Conservation (phyloP, 345 rosid genomes). For the Euphorbia lathyris region DNA sequence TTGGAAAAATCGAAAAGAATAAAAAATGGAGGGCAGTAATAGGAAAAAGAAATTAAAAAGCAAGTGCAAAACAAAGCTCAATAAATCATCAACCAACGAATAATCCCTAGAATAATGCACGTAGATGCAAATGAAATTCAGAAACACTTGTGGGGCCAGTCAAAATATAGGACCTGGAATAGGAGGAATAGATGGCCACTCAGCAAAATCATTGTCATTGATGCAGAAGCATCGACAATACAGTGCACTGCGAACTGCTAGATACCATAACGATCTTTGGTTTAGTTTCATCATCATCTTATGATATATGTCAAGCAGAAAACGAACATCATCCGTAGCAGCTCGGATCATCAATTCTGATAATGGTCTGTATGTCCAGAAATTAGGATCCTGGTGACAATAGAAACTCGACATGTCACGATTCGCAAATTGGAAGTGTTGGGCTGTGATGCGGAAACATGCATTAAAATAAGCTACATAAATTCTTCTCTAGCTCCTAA, state of each 20-base stretch:
- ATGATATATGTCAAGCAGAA: conserved; percentile 69
- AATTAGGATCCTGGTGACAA: conserved; percentile 67
- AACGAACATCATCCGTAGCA: conserved; percentile 96
- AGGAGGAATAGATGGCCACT: conserved; percentile 70
- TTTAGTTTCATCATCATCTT: conserved; percentile 81
- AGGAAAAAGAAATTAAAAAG: neutral
- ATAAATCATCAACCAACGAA: neutral
- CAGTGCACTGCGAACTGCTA: conserved; percentile 74
- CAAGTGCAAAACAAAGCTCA: neutral
- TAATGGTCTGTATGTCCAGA: conserved; percentile 84
- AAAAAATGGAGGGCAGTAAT: neutral
- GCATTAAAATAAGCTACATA: neutral
- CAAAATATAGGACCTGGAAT: conserved; percentile 59
- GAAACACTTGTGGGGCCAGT: neutral
- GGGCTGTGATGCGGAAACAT: neutral
- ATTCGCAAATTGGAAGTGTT: neutral
- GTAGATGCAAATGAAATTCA: neutral
- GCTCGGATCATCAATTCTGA: conserved; percentile 88
- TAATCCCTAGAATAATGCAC: neutral
- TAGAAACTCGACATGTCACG: conserved; percentile 16
- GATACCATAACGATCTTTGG: conserved; percentile 67
- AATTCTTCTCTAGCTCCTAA: neutral
- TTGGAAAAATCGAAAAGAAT: neutral
- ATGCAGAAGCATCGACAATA: conserved; percentile 88
- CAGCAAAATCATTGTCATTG: conserved; percentile 60